These are phyloP conservation scores for Fusarium vanettenii DNA, from an alignment of 2,329 filamentous ascomycete genomes.

Conservation along the genomic window DNA sequence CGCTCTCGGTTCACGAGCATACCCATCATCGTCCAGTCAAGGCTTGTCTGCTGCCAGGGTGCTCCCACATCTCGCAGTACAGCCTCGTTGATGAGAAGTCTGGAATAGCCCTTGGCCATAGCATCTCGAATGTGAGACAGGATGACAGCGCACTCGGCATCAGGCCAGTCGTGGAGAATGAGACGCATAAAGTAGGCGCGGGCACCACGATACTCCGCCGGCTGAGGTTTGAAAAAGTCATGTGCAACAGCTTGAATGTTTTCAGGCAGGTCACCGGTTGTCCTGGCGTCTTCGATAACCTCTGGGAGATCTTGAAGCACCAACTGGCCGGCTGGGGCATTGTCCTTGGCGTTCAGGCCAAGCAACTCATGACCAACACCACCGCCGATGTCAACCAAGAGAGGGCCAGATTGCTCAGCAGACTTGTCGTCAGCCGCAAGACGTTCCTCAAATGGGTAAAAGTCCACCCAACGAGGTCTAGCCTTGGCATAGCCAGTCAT, in stretches of 20 bases:
- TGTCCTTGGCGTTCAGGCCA: neutral
- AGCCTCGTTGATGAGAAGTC: constrained; percentile 30
- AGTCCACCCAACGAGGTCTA: constrained; percentile 49
- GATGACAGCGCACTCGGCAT: constrained; percentile 50
- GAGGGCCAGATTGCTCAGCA: neutral
- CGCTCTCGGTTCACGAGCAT: constrained; percentile 39
- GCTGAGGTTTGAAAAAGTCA: constrained; percentile 43
- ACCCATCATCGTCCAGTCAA: constrained; percentile 43
- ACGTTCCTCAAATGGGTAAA: constrained; percentile 32
- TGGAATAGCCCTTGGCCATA: constrained; percentile 35
- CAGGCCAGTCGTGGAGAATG: constrained; percentile 62
- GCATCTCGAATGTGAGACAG: constrained; percentile 32
- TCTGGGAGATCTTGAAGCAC: constrained; percentile 16
- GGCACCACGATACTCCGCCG: constrained; percentile 40
- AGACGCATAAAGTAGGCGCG: constrained; percentile 58
- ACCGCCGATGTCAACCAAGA: constrained; percentile 26
- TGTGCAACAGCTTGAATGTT: constrained; percentile 21
- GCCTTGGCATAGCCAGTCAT: constrained; percentile 50
- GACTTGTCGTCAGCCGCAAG: neutral
- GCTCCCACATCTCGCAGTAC: constrained; percentile 23
- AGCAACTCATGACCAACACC: constrained; percentile 21
- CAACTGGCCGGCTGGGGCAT: neutral
- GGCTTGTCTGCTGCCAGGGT: constrained; percentile 37
- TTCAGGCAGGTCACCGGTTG: neutral
- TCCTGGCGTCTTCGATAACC: constrained; percentile 20